Base-by-base conservation (phyloP, 2,329 filamentous ascomycete genomes). In the Thelonectria blattea region DNA sequence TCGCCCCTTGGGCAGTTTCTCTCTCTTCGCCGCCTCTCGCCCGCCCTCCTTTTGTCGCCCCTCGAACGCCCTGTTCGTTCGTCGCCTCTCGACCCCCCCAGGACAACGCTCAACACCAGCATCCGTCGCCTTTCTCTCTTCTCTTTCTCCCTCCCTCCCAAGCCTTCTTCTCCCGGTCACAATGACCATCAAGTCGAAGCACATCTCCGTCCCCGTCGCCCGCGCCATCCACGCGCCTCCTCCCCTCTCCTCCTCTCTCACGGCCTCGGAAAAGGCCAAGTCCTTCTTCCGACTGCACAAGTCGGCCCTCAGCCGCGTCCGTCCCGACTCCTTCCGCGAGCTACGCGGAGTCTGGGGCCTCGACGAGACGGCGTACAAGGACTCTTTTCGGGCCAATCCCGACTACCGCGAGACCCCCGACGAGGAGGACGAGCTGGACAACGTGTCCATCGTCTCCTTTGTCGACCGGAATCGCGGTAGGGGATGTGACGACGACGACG, bases 181-280 rank as follows among this genome's bases (percentile, higher is more conserved):
- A 30, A 75, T 75, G 73, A 69, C 72, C 62, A 75, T 75, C 18
- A 72, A 72, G 39, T 68, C 73, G 14, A 67, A 67, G 4, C 68
- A 84, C 2, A 79, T 89, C 15, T 87, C 87, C 0, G 84, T 84
- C 3, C 87, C 84, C 22, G 77, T 89, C 2, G 72, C 87, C 12
- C 83, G 83, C 34, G 85, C 84, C 3, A 69, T 81, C 2, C 27
- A 30, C 8, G 27, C 5, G 5, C 27, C 27, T 10, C 27, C 9
- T 7, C 27, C 8, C 27, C 27, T 9, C 27, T 7, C 5, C 5
- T 2, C 27, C 75, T 86, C 0, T 81, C 82, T 84, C 66, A 63
- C 20, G 24, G 67, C 55, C 52, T 62, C 46, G 51, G 4, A 50
- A 64, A 2, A 66, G 70, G 47, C 68, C 69, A 39, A 57, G 65